Evolutionary conservation across 345 rosid genomes (phyloP).

Genomic region (Orychophragmus violaceus): DNA sequence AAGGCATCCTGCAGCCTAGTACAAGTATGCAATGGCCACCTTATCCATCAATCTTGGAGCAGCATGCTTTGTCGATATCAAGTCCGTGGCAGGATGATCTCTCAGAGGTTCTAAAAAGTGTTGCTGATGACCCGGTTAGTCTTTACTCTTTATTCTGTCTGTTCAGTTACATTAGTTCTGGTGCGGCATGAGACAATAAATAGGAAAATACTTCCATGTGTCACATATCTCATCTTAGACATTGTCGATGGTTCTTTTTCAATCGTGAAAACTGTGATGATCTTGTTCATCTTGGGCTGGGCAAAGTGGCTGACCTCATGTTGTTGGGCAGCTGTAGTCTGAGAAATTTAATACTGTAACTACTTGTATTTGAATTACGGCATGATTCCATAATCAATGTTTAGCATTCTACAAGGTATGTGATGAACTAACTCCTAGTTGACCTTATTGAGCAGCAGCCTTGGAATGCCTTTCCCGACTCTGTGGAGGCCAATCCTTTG

Average conservation of each 20-base stretch:
- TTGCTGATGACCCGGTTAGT: conserved; percentile 45
- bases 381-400: conserved; percentile 4
- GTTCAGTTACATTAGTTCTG: background rate
- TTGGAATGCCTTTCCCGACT: conserved; percentile 71
- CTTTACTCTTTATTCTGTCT: background rate
- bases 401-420: background rate
- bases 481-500: conserved; percentile 33
- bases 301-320: conserved; percentile 4
- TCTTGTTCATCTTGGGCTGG: conserved; percentile 7
- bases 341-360: conserved; percentile 6
- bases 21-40: conserved; percentile 48
- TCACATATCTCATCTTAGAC: conserved; percentile 1
- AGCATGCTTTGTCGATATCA: conserved; percentile 34
- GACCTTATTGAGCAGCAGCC: conserved; percentile 48
- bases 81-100: conserved; percentile 48
- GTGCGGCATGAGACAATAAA: background rate
- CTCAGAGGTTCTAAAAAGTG: conserved; percentile 30
- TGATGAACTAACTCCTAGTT: background rate
- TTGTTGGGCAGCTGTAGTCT: background rate
- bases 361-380: conserved; percentile 2
- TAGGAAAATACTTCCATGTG: background rate
- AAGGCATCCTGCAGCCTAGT: conserved; percentile 35
- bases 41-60: conserved; percentile 35
- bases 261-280: background rate
- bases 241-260: background rate